Conservation (phyloP, 345 rosid species). For the Capsella bursapastoris region DNA sequence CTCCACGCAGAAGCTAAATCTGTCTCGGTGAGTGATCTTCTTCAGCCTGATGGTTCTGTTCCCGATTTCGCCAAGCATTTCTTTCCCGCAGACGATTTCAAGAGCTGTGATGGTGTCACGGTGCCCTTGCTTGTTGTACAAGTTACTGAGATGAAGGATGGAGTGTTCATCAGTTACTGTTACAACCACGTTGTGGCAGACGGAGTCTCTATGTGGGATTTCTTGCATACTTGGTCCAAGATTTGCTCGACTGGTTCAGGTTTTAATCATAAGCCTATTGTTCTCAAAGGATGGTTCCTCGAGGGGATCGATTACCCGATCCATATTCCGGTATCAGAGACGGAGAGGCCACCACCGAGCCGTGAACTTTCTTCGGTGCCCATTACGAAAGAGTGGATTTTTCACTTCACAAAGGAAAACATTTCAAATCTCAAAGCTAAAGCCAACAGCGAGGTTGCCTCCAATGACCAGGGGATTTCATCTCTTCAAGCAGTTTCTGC, state of each 20-base stretch:
- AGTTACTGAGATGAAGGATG: slow-evolving; percentile 52
- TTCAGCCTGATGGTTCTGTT: slow-evolving; percentile 41
- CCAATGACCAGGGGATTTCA: slow-evolving; percentile 35
- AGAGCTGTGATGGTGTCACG: slow-evolving; percentile 30
- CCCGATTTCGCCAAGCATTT: slow-evolving; percentile 27
- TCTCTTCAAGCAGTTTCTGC: slow-evolving; percentile 53
- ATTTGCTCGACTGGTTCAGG: slow-evolving; percentile 30
- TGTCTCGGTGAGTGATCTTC: slow-evolving; percentile 41
- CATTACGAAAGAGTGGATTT: slow-evolving; percentile 32
- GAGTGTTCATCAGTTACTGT: slow-evolving; percentile 48
- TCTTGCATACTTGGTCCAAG: slow-evolving; percentile 57
- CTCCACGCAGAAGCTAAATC: slow-evolving; percentile 45
- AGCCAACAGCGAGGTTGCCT: slow-evolving; percentile 47
- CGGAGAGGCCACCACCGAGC: neutral
- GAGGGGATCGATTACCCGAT: slow-evolving; percentile 24
- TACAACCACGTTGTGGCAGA: slow-evolving; percentile 48
- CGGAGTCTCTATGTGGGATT: slow-evolving; percentile 52
- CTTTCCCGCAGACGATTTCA: slow-evolving; percentile 42
- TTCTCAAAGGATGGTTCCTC: slow-evolving; percentile 42
- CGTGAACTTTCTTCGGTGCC: slow-evolving; percentile 3
- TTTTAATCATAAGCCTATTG: neutral
- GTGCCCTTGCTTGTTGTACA: slow-evolving; percentile 53
- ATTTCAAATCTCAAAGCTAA: slow-evolving; percentile 49
- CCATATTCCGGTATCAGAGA: slow-evolving; percentile 38
- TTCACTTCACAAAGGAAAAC: slow-evolving; percentile 45